Percentiles rank a stretch among this genome's conserved stretches.
Conservation (phyloP, 306 rosid species). For the Bauhinia variegata region DNA sequence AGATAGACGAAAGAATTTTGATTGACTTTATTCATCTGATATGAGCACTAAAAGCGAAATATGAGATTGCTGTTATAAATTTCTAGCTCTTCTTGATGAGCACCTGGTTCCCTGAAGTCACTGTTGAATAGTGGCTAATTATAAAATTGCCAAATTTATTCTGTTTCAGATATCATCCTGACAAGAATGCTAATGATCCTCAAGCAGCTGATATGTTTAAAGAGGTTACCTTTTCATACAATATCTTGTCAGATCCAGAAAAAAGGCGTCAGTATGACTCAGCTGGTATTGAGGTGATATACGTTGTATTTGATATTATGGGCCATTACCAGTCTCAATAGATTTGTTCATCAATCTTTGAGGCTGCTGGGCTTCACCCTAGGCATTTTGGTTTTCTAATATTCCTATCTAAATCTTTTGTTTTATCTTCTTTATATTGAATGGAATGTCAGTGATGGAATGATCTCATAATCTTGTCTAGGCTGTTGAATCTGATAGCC, state of each 20-base stretch:
- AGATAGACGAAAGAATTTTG: neutral
- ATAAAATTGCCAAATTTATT: constrained; percentile 26
- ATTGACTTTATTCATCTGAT: constrained; percentile 26
- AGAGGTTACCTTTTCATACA: constrained; percentile 94
- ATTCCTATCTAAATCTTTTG: too few species aligned
- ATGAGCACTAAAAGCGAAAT: neutral
- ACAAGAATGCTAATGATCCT: constrained; percentile 98
- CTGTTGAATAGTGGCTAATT: constrained; percentile 25
- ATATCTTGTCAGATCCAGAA: constrained; percentile 84
- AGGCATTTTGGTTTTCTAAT: neutral
- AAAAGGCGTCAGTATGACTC: constrained; percentile 88
- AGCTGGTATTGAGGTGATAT: constrained; percentile 92
- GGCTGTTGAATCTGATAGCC: constrained; percentile 95
- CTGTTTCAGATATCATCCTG: constrained; percentile 90
- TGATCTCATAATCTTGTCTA: constrained; percentile 42
- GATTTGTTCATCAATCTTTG: constrained; percentile 30
- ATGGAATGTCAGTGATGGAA: constrained; percentile 17
- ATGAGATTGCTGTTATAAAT: constrained; percentile 23
- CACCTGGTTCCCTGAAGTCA: constrained; percentile 4
- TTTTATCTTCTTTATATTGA: too few species aligned
- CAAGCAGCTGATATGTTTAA: constrained; percentile 93
- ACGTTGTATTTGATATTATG: too few species aligned
- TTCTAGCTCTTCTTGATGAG: constrained; percentile 23
- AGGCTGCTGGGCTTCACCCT: neutral
- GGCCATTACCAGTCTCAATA: constrained; percentile 1